Percentiles rank a stretch among this genome's conserved stretches.
Conservation (phyloP, 257 asterid species). For the Leonotis leonurus region DNA sequence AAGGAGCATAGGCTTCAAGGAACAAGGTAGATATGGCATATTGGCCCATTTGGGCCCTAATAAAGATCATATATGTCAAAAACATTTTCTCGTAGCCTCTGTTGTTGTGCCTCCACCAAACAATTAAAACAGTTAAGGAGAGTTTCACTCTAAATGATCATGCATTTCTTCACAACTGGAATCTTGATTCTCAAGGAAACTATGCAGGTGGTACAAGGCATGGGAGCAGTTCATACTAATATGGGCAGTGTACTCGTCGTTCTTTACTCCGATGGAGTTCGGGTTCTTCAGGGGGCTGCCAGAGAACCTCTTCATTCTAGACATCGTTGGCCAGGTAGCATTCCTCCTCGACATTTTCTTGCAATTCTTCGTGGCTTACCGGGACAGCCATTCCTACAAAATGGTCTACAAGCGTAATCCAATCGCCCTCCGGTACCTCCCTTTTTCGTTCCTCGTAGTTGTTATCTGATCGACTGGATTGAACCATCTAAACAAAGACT, state of each 20-base stretch:
- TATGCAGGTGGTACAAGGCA: conserved; percentile 55
- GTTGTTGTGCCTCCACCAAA: not conserved
- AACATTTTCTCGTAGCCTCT: not conserved
- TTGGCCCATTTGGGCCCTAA: not conserved
- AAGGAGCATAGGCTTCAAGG: not conserved
- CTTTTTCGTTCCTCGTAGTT: not conserved
- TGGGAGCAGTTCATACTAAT: conserved; percentile 64
- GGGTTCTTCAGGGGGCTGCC: conserved; percentile 78
- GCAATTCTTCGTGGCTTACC: conserved; percentile 55
- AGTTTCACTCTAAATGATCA: not conserved
- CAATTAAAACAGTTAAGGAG: conserved; percentile 4
- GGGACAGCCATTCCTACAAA: conserved; percentile 55
- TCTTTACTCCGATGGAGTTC: conserved; percentile 73
- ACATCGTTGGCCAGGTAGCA: conserved; percentile 62
- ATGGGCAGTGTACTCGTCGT: conserved; percentile 69
- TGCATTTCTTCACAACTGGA: not conserved
- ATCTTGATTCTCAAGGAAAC: conserved; percentile 5
- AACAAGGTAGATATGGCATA: conserved; percentile 5
- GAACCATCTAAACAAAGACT: not conserved
- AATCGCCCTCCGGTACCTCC: conserved; percentile 45
- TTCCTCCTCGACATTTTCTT: conserved; percentile 55
- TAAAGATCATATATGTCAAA: not conserved
- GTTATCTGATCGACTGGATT: no score
- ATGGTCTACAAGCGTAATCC: conserved; percentile 47
- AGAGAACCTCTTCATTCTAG: conserved; percentile 45